Evolutionary conservation across 495 filamentous ascomycete species (phyloP), one percentile per base, ranked within the genome.

Genomic region (Barbatosphaeria neglecta): DNA sequence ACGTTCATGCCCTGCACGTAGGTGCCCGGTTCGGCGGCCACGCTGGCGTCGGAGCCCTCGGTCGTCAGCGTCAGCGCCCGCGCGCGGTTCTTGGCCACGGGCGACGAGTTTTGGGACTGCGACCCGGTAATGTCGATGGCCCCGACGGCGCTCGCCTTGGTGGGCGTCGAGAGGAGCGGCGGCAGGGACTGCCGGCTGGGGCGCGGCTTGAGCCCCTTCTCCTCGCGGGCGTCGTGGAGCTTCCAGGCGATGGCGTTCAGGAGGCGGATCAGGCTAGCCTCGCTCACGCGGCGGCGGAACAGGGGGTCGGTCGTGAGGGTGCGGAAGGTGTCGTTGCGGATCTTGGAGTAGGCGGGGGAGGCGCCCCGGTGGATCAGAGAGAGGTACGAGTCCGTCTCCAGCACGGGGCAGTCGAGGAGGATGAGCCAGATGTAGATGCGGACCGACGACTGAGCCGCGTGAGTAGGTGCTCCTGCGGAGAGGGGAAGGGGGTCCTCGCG

Each of bases 1-100:
- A 97, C 90, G 59, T 97, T 98, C 92, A 98, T 97, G 47, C 92
- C 92, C 60, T 99, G 92, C 5, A 97, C 93, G 60, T 99, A 99
- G 44, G 86, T 87, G 11, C 85, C 84, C 13, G 81, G 75, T 48
- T 84, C 81, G 15, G 66, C 68, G 1, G 71, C 66, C 22, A 51
- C 45, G 47, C 66, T 65, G 6, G 57, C 43, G 43, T 81, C 75
- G 19, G 75, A 80, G 38, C 72, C 76, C 51, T 83, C 78, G 5
- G 74, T 80, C 2, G 72, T 76, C 46, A 76, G 57, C 6, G 74
- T 76, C 33, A 76, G 56, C 9, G 74, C 72, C 6, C 73, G 68
- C 8, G 63, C 62, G 39, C 74, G 66, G 24, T 55, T 66, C 57
- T 78, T 79, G 25, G 69, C 63, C 22, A 61, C 65, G 1, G 75